These are phyloP conservation scores for Cyanidiococcus yangmingshanensis DNA, from an alignment of 23 red algal genomes.

Conservation along the genomic window DNA sequence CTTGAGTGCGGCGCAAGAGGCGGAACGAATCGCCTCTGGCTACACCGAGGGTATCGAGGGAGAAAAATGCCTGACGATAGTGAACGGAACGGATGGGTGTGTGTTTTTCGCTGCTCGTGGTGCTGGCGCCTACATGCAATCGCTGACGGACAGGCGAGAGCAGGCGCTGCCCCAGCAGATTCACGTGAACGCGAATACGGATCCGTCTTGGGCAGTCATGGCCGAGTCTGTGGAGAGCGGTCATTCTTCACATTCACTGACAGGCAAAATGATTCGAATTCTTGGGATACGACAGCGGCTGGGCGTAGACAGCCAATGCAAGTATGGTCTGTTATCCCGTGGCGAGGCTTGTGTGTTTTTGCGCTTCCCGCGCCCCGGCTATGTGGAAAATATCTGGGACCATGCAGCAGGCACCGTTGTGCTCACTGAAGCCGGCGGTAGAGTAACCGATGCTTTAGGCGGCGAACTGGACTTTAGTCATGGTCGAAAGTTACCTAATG, in stretches of 20 bases:
- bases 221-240: constrained; percentile 63
- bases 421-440: constrained; percentile 73
- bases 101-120: constrained; percentile 26
- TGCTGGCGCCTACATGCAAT: constrained; percentile 16
- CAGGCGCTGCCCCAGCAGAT: not conserved
- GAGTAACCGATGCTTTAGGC: constrained; percentile 72
- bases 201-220: constrained; percentile 34
- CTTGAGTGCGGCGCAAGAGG: constrained; percentile 22
- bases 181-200: constrained; percentile 9
- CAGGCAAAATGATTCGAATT: constrained; percentile 46
- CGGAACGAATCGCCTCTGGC: not conserved
- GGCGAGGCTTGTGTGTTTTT: constrained; percentile 78
- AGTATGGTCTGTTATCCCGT: constrained; percentile 82
- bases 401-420: constrained; percentile 75
- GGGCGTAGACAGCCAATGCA: constrained; percentile 73
- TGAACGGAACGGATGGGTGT: constrained; percentile 18
- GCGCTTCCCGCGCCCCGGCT: constrained; percentile 69
- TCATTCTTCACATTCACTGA: constrained; percentile 64
- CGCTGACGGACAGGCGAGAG: not conserved
- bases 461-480: constrained; percentile 62
- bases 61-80: constrained; percentile 14
- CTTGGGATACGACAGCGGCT: constrained; percentile 57
- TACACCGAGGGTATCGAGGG: not conserved
- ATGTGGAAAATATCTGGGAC: constrained; percentile 99
- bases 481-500: constrained; percentile 72